Evolutionary conservation across 768 basidiomycete species (phyloP).

Genomic region (Trametes cingulata): DNA sequence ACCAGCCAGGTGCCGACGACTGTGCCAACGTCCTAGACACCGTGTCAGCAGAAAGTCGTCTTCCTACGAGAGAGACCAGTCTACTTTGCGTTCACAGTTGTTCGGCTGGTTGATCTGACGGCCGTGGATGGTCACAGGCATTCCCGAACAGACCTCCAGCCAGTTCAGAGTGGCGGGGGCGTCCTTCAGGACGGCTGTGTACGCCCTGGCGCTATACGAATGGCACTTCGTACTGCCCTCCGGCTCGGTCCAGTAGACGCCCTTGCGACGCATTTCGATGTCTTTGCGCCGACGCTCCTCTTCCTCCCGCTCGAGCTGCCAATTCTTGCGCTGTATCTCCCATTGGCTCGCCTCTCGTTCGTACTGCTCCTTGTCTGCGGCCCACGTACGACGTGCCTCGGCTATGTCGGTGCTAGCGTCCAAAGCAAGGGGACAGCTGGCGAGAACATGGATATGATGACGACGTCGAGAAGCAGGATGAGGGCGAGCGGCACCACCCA

Average conservation of each 20-base stretch:
- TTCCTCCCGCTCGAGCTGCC: constrained; percentile 6
- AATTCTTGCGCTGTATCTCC: constrained; percentile 8
- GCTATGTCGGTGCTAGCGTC: not conserved
- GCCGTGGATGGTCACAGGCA: constrained; percentile 9
- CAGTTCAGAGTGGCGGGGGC: too few species aligned
- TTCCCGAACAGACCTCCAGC: not conserved
- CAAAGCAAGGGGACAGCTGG: too few species aligned
- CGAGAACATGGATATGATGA: too few species aligned
- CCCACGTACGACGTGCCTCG: too few species aligned
- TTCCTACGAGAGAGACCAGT: not conserved
- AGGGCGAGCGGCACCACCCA: not conserved
- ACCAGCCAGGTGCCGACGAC: constrained; percentile 11
- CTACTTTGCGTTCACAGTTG: constrained; percentile 1
- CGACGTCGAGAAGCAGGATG: not conserved
- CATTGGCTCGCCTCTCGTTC: not conserved
- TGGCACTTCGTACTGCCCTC: constrained; percentile 5
- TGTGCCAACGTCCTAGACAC: not conserved
- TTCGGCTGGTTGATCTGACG: constrained; percentile 1
- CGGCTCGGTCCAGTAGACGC: constrained; percentile 12
- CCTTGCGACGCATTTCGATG: constrained; percentile 18
- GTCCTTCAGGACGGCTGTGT: constrained; percentile 9
- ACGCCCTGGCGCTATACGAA: constrained; percentile 9
- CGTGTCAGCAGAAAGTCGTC: too few species aligned
- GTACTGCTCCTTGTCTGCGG: too few species aligned
- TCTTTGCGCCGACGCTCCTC: constrained; percentile 18